Base-by-base conservation (phyloP, 148 eudicot genomes). In the Rhododendron vialii region DNA sequence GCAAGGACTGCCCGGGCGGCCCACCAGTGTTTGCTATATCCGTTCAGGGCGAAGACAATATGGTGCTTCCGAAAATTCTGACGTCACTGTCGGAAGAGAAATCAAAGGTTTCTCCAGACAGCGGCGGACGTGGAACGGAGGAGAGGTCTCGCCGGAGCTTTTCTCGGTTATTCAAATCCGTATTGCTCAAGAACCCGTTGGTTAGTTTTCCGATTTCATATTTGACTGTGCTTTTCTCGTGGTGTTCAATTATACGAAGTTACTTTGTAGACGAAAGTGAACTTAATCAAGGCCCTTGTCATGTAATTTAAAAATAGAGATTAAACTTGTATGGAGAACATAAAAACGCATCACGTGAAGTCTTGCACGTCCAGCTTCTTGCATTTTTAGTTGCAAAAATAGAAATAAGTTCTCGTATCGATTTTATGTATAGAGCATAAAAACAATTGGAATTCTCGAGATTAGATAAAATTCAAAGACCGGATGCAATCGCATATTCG, bases 171-270 rank as follows among this genome's bases (percentile, higher is more conserved):
- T 48, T 85, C 17, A 86, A 86, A 55, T 86, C 82, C 9, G 83
- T 86, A 9, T 80, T 86, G 77, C 84, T 86, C 14, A 80, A 83
- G n/a, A 73, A 74, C 2, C 74, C 74, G 0, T 38, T 83, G 86
- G 90, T 88, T 65, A 85, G 88, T 85, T 38, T 18, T 18, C 0
- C 69, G 59, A 18, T 3, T 47, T 35, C n/a, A 18, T 18, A 36
- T 20, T 51, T 53, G 0, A 6, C 2, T 20, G 15, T 82, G 47
- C 10, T 55, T 55, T 53, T 53, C 41, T 81, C n/a, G 15, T 13
- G 38, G 11, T 28, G 22, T 5, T 74, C 78, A 17, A 74, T 36
- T 36, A 74, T 20, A 41, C 45, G 30, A 30, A 30, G 0, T 30
- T 30, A 30, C 4, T 55, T 55, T 17, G 1, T n/a, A 8, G 30